Evolutionary conservation across 2,329 filamentous ascomycete genomes (phyloP).

Genomic region (Talaromyces sp.): DNA sequence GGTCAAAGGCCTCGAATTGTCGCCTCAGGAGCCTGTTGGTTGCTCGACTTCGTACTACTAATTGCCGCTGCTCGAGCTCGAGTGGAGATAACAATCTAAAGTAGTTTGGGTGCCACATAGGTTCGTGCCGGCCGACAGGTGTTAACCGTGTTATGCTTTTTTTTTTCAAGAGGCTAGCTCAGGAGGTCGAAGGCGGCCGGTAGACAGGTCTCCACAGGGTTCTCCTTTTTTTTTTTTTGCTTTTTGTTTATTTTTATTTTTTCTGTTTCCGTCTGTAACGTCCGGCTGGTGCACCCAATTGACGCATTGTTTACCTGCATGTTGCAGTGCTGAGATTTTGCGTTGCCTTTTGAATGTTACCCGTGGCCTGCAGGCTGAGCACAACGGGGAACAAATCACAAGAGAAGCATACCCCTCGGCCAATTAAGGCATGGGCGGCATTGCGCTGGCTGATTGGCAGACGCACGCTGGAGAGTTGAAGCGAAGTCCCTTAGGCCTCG

Average conservation of each 20-base stretch:
- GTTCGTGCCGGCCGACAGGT: neutral
- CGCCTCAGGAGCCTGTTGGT: neutral
- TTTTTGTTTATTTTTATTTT: neutral
- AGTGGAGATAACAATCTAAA: neutral
- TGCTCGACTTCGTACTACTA: neutral
- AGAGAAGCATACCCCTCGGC: neutral
- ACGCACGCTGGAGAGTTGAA: neutral
- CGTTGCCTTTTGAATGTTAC: neutral
- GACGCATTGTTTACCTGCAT: neutral
- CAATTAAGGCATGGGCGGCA: neutral
- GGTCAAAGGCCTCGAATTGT: neutral
- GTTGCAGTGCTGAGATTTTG: neutral
- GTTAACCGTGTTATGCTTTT: neutral
- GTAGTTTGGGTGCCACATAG: neutral
- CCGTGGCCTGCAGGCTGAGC: neutral
- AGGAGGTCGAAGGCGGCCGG: neutral
- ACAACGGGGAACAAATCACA: neutral
- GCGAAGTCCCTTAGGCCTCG: neutral
- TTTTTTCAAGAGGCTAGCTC: neutral
- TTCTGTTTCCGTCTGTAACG: neutral
- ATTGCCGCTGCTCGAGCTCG: neutral
- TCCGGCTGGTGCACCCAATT: neutral
- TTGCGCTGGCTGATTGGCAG: neutral
- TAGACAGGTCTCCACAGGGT: neutral
- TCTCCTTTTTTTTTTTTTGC: neutral